Evolutionary conservation across 371 early-diverging fungal species (phyloP).

Genomic region (Zopfochytrium polystomum): DNA sequence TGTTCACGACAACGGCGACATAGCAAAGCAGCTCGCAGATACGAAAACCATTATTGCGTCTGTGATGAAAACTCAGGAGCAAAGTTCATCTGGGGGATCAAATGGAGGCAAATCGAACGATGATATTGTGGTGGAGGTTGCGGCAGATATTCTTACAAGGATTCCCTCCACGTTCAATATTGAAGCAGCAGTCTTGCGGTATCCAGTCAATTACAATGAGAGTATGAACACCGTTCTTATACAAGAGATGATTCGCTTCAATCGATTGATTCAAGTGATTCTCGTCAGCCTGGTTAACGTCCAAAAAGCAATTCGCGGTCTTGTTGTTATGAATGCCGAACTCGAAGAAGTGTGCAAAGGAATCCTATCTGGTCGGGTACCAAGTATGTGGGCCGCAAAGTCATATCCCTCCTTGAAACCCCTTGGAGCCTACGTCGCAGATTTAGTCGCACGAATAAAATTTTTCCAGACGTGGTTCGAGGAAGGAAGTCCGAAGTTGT

Average conservation of each 20-base stretch:
- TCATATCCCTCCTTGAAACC: slow-evolving; percentile 61
- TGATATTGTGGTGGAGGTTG: slow-evolving; percentile 50
- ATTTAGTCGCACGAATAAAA: slow-evolving; percentile 47
- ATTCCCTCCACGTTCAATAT: slow-evolving; percentile 49
- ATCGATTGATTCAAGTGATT: slow-evolving; percentile 53
- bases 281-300: slow-evolving; percentile 50
- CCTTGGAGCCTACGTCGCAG: slow-evolving; percentile 50
- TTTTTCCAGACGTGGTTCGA: slow-evolving; percentile 57
- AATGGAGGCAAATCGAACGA: slow-evolving; percentile 47
- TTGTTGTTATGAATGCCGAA: slow-evolving; percentile 57
- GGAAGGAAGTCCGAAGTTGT: slow-evolving; percentile 48
- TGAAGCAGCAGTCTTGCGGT: slow-evolving; percentile 44
- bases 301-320: slow-evolving; percentile 57
- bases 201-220: slow-evolving; percentile 58
- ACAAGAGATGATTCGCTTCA: slow-evolving; percentile 60
- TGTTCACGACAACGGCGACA: slow-evolving; percentile 63
- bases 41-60: slow-evolving; percentile 51
- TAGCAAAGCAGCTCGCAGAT: slow-evolving; percentile 56
- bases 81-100: slow-evolving; percentile 18
- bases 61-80: slow-evolving; percentile 54
- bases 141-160: slow-evolving; percentile 51
- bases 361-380: slow-evolving; percentile 50
- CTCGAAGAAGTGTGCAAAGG: slow-evolving; percentile 57
- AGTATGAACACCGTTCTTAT: slow-evolving; percentile 62
- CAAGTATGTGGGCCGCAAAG: slow-evolving; percentile 56